Evolutionary conservation across 495 filamentous ascomycete species (phyloP), one percentile per base, ranked within the genome.

Genomic region (Penicillium angulare): DNA sequence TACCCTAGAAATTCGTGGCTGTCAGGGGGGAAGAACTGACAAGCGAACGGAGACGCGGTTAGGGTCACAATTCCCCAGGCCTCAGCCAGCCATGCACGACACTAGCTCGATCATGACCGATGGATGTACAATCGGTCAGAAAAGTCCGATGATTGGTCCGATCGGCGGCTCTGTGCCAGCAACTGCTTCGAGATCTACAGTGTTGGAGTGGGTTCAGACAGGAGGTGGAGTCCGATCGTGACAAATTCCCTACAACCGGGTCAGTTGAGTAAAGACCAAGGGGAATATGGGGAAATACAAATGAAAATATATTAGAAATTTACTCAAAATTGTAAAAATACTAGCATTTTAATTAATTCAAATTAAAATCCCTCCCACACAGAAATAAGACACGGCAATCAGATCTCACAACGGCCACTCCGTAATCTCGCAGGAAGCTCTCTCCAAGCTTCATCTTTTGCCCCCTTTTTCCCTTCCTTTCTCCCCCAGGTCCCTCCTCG

Each of bases 81-180:
- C 39, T 65, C 62, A 65, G 62, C 62, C 62, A 65, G 62, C 62
- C 62, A 65, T 65, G 62, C 62, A 65, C 54, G 45, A 65, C 62
- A 65, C 62, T 41, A 38, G 23, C 39, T 46, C 50, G 56, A 60
- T 60, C 35, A 8, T 20, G 3, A 36, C 35, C 56, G 62, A 65
- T 65, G 49, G 21, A 43, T 29, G 35, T 45, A 9, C 44, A 31
- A 62, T 64, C 61, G 52, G 26, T 13, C 58, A 41, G 15, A 0
- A 21, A 15, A 17, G 16, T 16, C 7, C 16, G n/a, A 2, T 47
- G n/a, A 63, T 62, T 65, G 59, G 59, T 18, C n/a, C 32, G 13
- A 63, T 57, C 59, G 49, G 32, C 31, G 43, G 43, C 43, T 46
- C 29, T 44, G 23, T 16, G 7, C 15, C 20, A 9, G 10, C n/a